phyloP scores from a whole-genome alignment of 2,329 filamentous ascomycete genomes.

The Sclerotinia trifoliorum region DNA sequence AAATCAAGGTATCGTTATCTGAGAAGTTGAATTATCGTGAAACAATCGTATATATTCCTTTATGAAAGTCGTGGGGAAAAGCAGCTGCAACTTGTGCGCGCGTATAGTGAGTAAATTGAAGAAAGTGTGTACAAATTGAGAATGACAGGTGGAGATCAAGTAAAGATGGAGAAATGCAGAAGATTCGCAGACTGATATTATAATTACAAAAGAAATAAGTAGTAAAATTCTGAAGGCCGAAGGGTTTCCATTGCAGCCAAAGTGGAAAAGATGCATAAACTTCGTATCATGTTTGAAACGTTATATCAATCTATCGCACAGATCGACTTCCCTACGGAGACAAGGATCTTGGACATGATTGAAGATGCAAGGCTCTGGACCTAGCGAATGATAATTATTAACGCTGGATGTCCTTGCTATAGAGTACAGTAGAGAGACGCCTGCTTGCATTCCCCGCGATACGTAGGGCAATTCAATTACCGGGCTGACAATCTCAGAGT shows the following conservation, averaged over 20 bases:
- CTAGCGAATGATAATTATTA: not conserved
- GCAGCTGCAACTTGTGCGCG: slow-evolving; percentile 32
- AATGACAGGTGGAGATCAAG: slow-evolving; percentile 18
- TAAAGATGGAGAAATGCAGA: slow-evolving; percentile 13
- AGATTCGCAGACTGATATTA: slow-evolving; percentile 15
- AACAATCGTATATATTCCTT: slow-evolving; percentile 14
- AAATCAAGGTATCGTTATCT: slow-evolving; percentile 3
- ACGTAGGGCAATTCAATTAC: not conserved
- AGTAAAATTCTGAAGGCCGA: slow-evolving; percentile 19
- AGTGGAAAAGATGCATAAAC: slow-evolving; percentile 11
- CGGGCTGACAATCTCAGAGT: not conserved
- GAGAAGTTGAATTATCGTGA: slow-evolving; percentile 13
- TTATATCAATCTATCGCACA: slow-evolving; percentile 21
- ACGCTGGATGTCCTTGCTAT: slow-evolving; percentile 1
- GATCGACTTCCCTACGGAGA: slow-evolving; percentile 8
- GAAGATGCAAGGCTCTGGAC: not conserved
- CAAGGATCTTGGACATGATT: slow-evolving; percentile 15
- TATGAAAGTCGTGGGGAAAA: slow-evolving; percentile 7
- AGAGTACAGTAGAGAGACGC: not conserved
- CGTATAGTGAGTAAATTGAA: slow-evolving; percentile 26
- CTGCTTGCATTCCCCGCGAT: slow-evolving; percentile 13
- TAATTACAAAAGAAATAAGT: slow-evolving; percentile 13
- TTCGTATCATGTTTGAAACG: slow-evolving; percentile 23
- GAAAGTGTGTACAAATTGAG: slow-evolving; percentile 15
- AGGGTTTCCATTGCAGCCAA: slow-evolving; percentile 15